phyloP scores from a whole-genome alignment of 202 grass and related monocot species.

The Brachypodium distachyon region DNA sequence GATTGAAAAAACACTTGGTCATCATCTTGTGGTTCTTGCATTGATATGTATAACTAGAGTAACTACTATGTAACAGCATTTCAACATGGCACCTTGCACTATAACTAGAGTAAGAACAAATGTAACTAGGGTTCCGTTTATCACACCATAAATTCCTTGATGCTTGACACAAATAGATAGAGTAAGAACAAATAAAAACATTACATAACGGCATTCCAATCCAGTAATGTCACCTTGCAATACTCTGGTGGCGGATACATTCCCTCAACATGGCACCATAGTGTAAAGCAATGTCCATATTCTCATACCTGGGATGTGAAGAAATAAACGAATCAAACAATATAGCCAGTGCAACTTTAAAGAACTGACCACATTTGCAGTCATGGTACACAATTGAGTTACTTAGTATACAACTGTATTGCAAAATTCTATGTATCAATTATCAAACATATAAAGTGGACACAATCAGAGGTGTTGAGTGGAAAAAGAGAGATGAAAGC shows the following conservation, averaged over 20 bases:
- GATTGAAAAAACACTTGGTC: not conserved
- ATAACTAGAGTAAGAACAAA: too few relatives aligned
- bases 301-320: constrained; percentile 67
- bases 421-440: not conserved
- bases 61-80: too few relatives aligned
- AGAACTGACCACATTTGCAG: not conserved
- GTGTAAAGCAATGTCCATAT: constrained; percentile 92
- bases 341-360: not conserved
- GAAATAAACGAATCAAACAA: constrained; percentile 18
- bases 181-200: not conserved
- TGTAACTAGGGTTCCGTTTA: too few relatives aligned
- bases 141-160: not conserved
- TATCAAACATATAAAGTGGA: not conserved
- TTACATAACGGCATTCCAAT: constrained; percentile 12
- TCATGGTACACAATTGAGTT: not conserved
- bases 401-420: not conserved
- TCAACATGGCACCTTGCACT: too few relatives aligned
- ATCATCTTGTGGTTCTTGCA: not conserved
- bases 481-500: not conserved
- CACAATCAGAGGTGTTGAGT: not conserved
- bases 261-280: constrained; percentile 98
- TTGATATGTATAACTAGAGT: not conserved
- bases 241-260: constrained; percentile 96
- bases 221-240: constrained; percentile 60
- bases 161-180: not conserved